Evolutionary conservation across 2,329 filamentous ascomycete species (phyloP).

Genomic region (Ascochyta fabae): DNA sequence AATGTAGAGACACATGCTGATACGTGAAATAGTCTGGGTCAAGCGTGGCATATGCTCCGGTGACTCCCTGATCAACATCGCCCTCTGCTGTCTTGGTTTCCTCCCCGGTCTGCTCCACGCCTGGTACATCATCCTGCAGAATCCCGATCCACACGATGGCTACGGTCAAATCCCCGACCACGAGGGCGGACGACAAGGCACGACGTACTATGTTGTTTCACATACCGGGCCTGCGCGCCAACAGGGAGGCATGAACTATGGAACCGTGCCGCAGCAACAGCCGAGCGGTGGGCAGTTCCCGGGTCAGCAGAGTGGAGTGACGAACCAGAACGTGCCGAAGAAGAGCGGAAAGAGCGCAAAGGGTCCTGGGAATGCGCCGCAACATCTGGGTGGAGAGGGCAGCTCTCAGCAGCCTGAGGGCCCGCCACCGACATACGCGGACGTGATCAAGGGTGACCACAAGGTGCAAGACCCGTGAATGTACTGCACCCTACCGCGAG

Average conservation of each 20-base stretch:
- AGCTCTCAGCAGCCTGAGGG: slow-evolving; percentile 49
- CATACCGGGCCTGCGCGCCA: slow-evolving; percentile 49
- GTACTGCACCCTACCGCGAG: neutral
- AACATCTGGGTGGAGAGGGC: slow-evolving; percentile 30
- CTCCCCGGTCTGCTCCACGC: slow-evolving; percentile 90
- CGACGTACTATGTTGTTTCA: slow-evolving; percentile 37
- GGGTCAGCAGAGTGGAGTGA: slow-evolving; percentile 49
- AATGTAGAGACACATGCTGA: slow-evolving; percentile 11
- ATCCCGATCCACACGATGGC: slow-evolving; percentile 70
- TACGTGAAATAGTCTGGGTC: slow-evolving; percentile 77
- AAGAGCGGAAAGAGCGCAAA: slow-evolving; percentile 18
- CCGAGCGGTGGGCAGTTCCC: slow-evolving; percentile 52
- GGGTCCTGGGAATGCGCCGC: slow-evolving; percentile 17
- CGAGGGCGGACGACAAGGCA: slow-evolving; percentile 51
- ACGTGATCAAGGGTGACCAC: slow-evolving; percentile 87
- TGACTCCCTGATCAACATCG: slow-evolving; percentile 93
- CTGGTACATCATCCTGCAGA: slow-evolving; percentile 97
- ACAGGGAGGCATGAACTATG: slow-evolving; percentile 42
- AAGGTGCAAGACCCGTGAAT: slow-evolving; percentile 71
- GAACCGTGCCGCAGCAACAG: slow-evolving; percentile 49
- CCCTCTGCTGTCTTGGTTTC: slow-evolving; percentile 69
- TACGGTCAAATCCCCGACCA: slow-evolving; percentile 69
- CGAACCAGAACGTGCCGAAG: slow-evolving; percentile 31
- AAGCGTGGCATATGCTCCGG: slow-evolving; percentile 92
- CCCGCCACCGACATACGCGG: slow-evolving; percentile 82